These are phyloP conservation scores for Monosporascus sp. DNA, from an alignment of 2,329 filamentous ascomycete species.

Conservation along the genomic window DNA sequence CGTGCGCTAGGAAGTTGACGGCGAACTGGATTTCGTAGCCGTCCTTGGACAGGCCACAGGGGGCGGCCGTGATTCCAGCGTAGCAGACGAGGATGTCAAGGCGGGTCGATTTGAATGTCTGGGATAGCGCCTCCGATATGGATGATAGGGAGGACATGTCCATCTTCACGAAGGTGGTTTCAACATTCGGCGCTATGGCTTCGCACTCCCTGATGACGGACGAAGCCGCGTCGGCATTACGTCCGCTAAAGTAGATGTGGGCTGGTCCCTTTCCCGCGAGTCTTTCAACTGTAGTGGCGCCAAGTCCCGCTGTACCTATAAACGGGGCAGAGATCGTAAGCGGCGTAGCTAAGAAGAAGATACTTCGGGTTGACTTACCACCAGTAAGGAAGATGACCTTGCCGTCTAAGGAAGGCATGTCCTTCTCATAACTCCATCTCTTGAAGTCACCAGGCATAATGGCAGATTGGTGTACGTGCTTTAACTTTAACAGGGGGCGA, in stretches of 20 bases:
- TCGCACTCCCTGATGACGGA: conserved; percentile 33
- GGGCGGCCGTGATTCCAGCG: conserved; percentile 36
- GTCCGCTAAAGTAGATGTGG: conserved; percentile 49
- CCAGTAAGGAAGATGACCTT: conserved; percentile 40
- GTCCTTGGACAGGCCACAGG: conserved; percentile 32
- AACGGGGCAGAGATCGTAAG: background rate
- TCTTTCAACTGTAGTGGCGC: conserved; percentile 34
- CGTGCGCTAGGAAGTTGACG: conserved; percentile 41
- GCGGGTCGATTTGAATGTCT: conserved; percentile 25
- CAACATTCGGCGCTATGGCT: conserved; percentile 13
- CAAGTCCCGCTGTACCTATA: conserved; percentile 35
- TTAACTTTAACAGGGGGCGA: no score
- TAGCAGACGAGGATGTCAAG: conserved; percentile 42
- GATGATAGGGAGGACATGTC: conserved; percentile 35
- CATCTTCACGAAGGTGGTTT: conserved; percentile 30
- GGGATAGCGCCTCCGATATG: conserved; percentile 28
- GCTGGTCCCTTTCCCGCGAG: conserved; percentile 39
- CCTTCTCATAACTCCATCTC: conserved; percentile 11
- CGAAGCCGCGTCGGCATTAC: conserved; percentile 37
- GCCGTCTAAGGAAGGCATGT: conserved; percentile 32
- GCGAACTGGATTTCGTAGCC: conserved; percentile 42
- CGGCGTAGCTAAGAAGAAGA: no score
- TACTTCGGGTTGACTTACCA: conserved; percentile 17
- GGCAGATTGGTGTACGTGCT: no score
- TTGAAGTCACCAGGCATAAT: no score